These are phyloP conservation scores for Aureobasidium uvarum DNA, from an alignment of 2,329 filamentous ascomycete species.

Conservation along the genomic window DNA sequence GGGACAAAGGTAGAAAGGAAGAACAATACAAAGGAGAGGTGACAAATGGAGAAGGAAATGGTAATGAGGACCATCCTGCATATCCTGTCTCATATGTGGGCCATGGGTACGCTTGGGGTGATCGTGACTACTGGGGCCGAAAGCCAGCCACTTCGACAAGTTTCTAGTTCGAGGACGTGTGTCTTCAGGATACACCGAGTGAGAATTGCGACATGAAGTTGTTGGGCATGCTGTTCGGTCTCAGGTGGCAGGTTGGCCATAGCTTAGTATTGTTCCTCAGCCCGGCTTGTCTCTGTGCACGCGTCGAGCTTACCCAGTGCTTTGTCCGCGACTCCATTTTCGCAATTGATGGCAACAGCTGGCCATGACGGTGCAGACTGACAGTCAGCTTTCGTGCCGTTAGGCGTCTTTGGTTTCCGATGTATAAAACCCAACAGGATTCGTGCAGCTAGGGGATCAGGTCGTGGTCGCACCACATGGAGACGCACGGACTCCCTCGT, in stretches of 20 bases:
- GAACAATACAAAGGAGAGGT: constrained; percentile 23
- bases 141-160: neutral
- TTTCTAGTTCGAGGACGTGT: no score
- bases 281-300: neutral
- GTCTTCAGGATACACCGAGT: no score
- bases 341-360: neutral
- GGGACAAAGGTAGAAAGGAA: neutral
- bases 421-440: neutral
- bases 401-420: neutral
- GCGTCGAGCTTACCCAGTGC: neutral
- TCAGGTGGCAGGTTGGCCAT: neutral
- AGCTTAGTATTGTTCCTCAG: constrained; percentile 30
- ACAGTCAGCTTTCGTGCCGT: neutral
- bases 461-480: no score
- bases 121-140: neutral
- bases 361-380: neutral
- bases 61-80: neutral
- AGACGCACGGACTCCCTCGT: no score
- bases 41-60: neutral
- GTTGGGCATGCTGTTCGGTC: neutral
- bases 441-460: neutral
- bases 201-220: neutral
- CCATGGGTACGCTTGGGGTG: neutral
- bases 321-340: neutral
- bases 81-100: neutral